These are phyloP conservation scores for Fusarium sp. DNA, from an alignment of 2,329 filamentous ascomycete genomes.

Conservation along the genomic window DNA sequence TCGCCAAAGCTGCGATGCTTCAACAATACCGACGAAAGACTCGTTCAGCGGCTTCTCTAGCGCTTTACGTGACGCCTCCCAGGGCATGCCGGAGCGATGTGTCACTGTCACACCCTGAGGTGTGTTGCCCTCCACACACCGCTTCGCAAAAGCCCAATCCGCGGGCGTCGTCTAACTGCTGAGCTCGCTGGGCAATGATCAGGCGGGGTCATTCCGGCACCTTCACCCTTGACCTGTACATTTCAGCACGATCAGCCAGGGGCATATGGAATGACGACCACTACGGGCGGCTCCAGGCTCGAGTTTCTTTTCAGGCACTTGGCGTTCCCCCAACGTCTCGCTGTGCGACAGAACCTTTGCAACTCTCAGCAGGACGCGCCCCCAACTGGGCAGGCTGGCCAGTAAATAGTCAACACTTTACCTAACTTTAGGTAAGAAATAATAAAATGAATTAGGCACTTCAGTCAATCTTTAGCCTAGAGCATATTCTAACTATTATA, in stretches of 20 bases:
- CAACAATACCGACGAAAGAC: slow-evolving; percentile 49
- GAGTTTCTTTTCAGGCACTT: slow-evolving; percentile 40
- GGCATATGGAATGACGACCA: slow-evolving; percentile 41
- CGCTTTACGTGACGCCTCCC: slow-evolving; percentile 42
- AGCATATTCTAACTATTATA: no score
- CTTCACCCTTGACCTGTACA: slow-evolving; percentile 50
- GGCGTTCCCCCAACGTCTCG: slow-evolving; percentile 29
- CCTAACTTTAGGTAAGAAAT: no score
- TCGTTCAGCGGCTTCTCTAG: slow-evolving; percentile 40
- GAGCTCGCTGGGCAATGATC: slow-evolving; percentile 31
- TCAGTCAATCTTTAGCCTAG: no score
- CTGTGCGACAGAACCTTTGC: slow-evolving; percentile 33
- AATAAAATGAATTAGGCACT: no score
- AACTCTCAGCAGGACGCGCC: slow-evolving; percentile 29
- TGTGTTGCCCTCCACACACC: slow-evolving; percentile 41
- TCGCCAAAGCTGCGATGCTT: slow-evolving; percentile 44
- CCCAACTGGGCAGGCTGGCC: background rate
- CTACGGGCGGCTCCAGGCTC: slow-evolving; percentile 23
- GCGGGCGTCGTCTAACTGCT: slow-evolving; percentile 35
- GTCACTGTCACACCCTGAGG: slow-evolving; percentile 45
- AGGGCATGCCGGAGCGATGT: slow-evolving; percentile 48
- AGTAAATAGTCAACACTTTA: no score
- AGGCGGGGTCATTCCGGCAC: slow-evolving; percentile 52
- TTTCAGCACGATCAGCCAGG: slow-evolving; percentile 48
- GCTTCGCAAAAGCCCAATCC: slow-evolving; percentile 44